Evolutionary conservation across 148 eudicot genomes (phyloP).

Genomic region (Camellia sinensis): DNA sequence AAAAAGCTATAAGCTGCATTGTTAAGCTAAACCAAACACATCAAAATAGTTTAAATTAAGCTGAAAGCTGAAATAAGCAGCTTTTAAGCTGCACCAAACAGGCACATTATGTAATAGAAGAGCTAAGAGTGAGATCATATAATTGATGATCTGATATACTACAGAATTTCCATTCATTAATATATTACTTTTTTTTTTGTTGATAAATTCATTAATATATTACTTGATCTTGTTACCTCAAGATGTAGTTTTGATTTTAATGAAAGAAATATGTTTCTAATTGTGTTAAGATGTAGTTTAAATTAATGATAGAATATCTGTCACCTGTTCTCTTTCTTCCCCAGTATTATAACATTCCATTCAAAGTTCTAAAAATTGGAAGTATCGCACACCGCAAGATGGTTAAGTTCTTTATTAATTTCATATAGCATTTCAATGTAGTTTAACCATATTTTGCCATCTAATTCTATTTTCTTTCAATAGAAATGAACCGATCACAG

Average conservation of each 20-base stretch:
- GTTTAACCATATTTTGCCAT: background rate
- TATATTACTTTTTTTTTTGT: background rate
- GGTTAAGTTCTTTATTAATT: background rate
- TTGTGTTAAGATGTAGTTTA: background rate
- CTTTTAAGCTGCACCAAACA: too few species aligned
- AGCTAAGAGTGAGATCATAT: too few species aligned
- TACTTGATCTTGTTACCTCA: too few species aligned
- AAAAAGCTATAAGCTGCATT: too few species aligned
- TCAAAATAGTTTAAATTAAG: too few species aligned
- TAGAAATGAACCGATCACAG: slow-evolving; percentile 14
- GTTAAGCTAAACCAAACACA: too few species aligned
- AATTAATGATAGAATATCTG: background rate
- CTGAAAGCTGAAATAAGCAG: too few species aligned
- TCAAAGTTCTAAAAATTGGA: background rate
- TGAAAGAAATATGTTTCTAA: background rate
- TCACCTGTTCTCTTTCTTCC: background rate
- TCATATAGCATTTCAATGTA: background rate
- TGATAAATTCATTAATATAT: too few species aligned
- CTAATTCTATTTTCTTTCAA: slow-evolving; percentile 3
- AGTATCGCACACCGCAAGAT: background rate
- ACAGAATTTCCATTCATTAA: too few species aligned
- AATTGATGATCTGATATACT: too few species aligned
- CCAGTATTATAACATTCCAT: background rate
- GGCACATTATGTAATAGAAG: too few species aligned
- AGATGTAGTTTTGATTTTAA: too few species aligned